These are phyloP conservation scores for Xylaria polymorpha DNA, from an alignment of 2,329 filamentous ascomycete genomes.

Conservation along the genomic window DNA sequence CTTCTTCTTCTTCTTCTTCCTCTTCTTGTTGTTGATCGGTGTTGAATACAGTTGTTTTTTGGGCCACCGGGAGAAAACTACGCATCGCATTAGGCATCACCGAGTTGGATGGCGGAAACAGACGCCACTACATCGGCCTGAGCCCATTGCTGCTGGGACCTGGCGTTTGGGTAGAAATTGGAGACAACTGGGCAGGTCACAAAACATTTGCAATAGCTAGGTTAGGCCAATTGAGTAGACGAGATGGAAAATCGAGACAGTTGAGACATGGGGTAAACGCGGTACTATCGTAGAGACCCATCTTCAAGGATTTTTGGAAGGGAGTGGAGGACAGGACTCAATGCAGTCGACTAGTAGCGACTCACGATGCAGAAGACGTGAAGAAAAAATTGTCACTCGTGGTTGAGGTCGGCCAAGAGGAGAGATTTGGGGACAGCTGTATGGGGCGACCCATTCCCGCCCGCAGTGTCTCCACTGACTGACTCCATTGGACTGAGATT, in stretches of 20 bases:
- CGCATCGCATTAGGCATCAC: slow-evolving; percentile 33
- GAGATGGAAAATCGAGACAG: slow-evolving; percentile 28
- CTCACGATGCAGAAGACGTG: slow-evolving; percentile 27
- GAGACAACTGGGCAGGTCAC: slow-evolving; percentile 28
- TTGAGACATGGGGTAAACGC: slow-evolving; percentile 28
- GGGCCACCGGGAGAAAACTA: slow-evolving; percentile 22
- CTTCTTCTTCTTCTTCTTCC: slow-evolving; percentile 6
- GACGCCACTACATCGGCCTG: slow-evolving; percentile 22
- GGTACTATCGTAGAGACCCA: slow-evolving; percentile 28
- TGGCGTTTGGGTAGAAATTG: slow-evolving; percentile 33
- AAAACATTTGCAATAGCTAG: slow-evolving; percentile 30
- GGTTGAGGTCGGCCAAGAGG: slow-evolving; percentile 24
- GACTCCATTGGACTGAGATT: slow-evolving; percentile 15
- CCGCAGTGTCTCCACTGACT: slow-evolving; percentile 25
- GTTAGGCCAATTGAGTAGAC: slow-evolving; percentile 31
- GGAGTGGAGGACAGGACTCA: slow-evolving; percentile 27
- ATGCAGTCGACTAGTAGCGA: slow-evolving; percentile 30
- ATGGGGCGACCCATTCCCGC: slow-evolving; percentile 35
- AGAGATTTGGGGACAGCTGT: slow-evolving; percentile 26
- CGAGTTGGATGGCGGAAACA: slow-evolving; percentile 20
- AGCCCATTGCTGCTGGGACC: slow-evolving; percentile 14
- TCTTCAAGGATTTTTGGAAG: slow-evolving; percentile 35
- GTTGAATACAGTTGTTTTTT: slow-evolving; percentile 23
- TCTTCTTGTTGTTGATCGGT: slow-evolving; percentile 18
- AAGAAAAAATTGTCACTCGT: slow-evolving; percentile 21